A percentile compares a stretch with the other conserved stretches of the same genome.
Conservation (phyloP, 108 stramenopile species). For the Fragilaria crotonensis region DNA sequence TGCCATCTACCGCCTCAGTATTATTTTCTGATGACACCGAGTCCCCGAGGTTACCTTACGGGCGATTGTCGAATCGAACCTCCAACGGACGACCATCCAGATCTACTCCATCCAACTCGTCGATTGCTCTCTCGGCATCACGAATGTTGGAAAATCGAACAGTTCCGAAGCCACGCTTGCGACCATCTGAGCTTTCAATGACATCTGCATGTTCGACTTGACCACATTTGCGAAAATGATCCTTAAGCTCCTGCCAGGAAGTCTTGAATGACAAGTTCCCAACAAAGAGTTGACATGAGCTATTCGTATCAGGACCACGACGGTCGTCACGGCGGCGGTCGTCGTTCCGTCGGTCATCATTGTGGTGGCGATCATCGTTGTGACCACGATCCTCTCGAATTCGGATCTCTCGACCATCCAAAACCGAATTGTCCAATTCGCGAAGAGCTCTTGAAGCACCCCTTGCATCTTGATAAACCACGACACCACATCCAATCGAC, state of each 20-base stretch:
- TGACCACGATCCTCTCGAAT: constrained; percentile 73
- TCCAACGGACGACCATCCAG: constrained; percentile 65
- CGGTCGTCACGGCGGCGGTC: constrained; percentile 12
- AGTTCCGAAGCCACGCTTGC: constrained; percentile 83
- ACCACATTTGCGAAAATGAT: constrained; percentile 75
- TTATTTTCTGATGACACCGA: too few relatives aligned
- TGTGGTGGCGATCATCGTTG: constrained; percentile 8
- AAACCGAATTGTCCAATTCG: constrained; percentile 65
- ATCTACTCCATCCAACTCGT: constrained; percentile 65
- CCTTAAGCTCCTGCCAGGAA: constrained; percentile 82
- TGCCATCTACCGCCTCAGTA: too few relatives aligned
- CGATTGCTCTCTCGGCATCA: constrained; percentile 83
- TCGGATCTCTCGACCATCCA: constrained; percentile 79
- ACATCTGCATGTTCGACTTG: constrained; percentile 77
- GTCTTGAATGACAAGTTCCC: constrained; percentile 77
- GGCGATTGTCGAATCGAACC: constrained; percentile 68
- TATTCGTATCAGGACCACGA: constrained; percentile 15
- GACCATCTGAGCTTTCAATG: constrained; percentile 40
- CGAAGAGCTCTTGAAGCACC: constrained; percentile 84
- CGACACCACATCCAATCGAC: constrained; percentile 90
- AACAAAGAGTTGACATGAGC: constrained; percentile 56
- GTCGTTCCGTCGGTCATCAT: constrained; percentile 22
- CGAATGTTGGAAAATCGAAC: constrained; percentile 68
- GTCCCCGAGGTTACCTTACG: too few relatives aligned
- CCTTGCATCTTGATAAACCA: constrained; percentile 75